Evolutionary conservation across 1,284 basidiomycete genomes (phyloP).

Genomic region (Trametes polyzona): DNA sequence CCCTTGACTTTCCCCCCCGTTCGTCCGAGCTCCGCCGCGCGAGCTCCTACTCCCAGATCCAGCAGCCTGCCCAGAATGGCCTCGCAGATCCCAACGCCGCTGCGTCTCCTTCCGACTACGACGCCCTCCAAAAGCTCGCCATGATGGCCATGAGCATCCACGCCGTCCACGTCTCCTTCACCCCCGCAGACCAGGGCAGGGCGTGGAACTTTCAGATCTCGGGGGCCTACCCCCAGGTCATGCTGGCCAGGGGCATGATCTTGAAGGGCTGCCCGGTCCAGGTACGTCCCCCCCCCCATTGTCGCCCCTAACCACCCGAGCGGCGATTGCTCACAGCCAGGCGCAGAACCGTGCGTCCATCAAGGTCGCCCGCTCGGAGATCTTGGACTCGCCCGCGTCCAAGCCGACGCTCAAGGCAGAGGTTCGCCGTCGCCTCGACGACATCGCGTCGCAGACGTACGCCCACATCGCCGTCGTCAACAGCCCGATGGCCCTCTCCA

Average conservation of each 20-base stretch:
- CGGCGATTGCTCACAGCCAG: background rate
- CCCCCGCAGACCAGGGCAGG: slow-evolving; percentile 70
- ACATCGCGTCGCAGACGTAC: slow-evolving; percentile 86
- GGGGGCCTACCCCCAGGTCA: slow-evolving; percentile 91
- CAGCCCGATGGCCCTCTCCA: slow-evolving; percentile 71
- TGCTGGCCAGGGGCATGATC: slow-evolving; percentile 87
- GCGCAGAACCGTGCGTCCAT: slow-evolving; percentile 80
- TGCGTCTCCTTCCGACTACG: slow-evolving; percentile 54
- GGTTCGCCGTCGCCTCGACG: slow-evolving; percentile 87
- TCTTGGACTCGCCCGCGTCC: slow-evolving; percentile 83
- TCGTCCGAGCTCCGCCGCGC: slow-evolving; percentile 45
- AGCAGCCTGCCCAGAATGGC: slow-evolving; percentile 44
- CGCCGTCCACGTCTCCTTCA: slow-evolving; percentile 82
- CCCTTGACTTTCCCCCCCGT: slow-evolving; percentile 61
- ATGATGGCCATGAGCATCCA: slow-evolving; percentile 82
- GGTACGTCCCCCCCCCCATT: slow-evolving; percentile 44
- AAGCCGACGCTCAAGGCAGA: slow-evolving; percentile 87
- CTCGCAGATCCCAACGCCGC: slow-evolving; percentile 37
- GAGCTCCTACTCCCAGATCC: slow-evolving; percentile 45
- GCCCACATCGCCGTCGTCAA: slow-evolving; percentile 92
- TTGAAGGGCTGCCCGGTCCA: slow-evolving; percentile 89
- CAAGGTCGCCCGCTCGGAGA: slow-evolving; percentile 90
- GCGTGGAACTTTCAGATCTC: slow-evolving; percentile 92
- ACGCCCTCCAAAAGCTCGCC: slow-evolving; percentile 81
- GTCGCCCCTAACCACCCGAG: background rate